Percentiles rank a stretch among this genome's conserved stretches.
These are phyloP conservation scores for Hordeum pubiflorum DNA, from an alignment of 202 grass and related monocot genomes.

Conservation along the genomic window DNA sequence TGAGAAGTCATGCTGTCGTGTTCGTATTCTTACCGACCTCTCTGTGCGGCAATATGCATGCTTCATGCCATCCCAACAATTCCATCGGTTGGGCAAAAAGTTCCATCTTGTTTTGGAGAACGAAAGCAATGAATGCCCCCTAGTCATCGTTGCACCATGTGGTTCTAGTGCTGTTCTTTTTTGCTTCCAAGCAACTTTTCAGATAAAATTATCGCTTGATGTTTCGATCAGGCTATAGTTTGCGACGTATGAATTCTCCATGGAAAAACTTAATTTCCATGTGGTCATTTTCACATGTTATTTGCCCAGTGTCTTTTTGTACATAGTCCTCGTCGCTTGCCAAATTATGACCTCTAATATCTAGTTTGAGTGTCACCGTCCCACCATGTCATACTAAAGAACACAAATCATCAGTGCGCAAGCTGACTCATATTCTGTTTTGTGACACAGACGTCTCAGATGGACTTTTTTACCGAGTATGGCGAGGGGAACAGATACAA, in stretches of 20 bases:
- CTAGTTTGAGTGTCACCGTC: not conserved
- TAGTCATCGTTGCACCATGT: not conserved
- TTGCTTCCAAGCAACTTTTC: not conserved
- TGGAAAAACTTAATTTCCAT: not conserved
- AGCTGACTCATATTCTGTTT: not conserved
- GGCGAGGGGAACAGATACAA: slow-evolving; percentile 77
- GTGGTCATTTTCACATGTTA: not conserved
- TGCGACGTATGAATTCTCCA: not conserved
- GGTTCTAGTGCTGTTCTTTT: not conserved
- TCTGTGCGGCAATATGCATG: not conserved
- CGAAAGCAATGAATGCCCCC: not conserved
- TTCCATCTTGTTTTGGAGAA: not conserved
- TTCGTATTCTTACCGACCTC: no score
- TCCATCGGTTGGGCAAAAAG: not conserved
- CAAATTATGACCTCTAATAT: not conserved
- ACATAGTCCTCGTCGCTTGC: not conserved
- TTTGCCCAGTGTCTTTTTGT: not conserved
- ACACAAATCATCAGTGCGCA: not conserved
- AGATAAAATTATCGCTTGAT: not conserved
- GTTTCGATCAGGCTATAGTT: not conserved
- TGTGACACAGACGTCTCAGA: slow-evolving; percentile 33
- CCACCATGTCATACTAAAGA: not conserved
- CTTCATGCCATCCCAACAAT: not conserved
- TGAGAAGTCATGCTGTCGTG: no score
- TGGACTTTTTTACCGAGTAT: slow-evolving; percentile 84